Base-by-base conservation (phyloP, 2,329 filamentous ascomycete species). In the Hymenoscyphus linearis region DNA sequence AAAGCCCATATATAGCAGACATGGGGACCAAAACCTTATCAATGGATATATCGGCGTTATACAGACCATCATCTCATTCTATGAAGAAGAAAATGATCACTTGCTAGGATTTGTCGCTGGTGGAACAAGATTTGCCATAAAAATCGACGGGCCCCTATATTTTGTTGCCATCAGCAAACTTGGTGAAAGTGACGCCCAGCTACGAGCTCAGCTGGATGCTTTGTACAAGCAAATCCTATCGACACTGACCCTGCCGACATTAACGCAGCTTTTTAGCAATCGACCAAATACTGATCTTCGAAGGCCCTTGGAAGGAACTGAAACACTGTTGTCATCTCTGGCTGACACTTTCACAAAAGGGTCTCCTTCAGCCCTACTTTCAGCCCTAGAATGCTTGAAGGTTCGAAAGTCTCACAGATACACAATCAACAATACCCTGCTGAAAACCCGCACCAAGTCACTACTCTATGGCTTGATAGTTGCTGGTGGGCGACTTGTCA, bases 141-240 rank as follows among this genome's bases (percentile, higher is more conserved):
- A 89, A 57, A 91, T 89, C 2, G 88, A 93, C 72, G 93, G 92
- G 0, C 91, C 93, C 12, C 80, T 99, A 47, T 96, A 98, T 72
- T 87, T 99, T 52, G 90, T 98, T 55, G 93, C 93, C 52, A 95
- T 98, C 70, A 97, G 92, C 72, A 88, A 88, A 64, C 83, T 99
- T 12, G 86, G 88, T n/a, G 95, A 99, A 75, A 97, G 91, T 73
- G 93, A 98, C 72, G 79, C 85, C 4, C 93, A 99, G 74, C 82
- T 99, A 22, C 85, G 90, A 59, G 84, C 86, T 22, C 95, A 99
- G 74, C 84, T 99, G 2, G 92, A 97, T 66, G 93, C 93, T 13
- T 78, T 99, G 40, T 99, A 99, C 74, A 98, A 96, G 90, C 95
- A 99, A 75, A 97, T 99, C 57, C 76, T 99, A 27, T 98, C 95